Base-by-base conservation (phyloP, 2,329 filamentous ascomycete genomes). In the Botrytis cinerea region DNA sequence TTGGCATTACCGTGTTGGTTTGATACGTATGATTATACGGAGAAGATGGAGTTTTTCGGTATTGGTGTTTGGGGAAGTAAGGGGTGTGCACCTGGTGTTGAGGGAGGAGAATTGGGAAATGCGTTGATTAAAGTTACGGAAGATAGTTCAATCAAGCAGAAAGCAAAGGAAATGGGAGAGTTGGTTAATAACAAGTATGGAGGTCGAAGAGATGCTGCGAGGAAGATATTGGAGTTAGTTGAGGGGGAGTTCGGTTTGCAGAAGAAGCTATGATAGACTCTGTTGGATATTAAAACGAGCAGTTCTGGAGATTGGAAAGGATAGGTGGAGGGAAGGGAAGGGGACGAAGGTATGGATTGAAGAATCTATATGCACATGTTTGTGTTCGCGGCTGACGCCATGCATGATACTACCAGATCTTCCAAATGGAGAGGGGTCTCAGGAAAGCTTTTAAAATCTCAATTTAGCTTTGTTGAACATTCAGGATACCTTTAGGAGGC, bases 1-100 rank as follows among this genome's bases (percentile, higher is more conserved):
- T 76, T 87, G 9, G 75, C 86, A 9, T 79, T 87, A 1, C 85
- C 86, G 0, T 74, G 82, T 0, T 86, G 85, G 85, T 78, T 83
- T 0, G 85, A 87, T 69, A 81, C 83, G 0, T 85, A 85, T 71
- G 84, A 85, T 67, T 86, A 82, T 71, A 84, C 84, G 12, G 79
- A 79, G 22, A 80, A 82, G 2, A 83, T 82, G 0, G 84, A 87
- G 76, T 83, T 80, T 68, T 76, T 84, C 0, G 82, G 82, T 0
- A 80, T 87, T 18, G 85, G 85, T 1, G 38, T 74, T 7, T 73
- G 64, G 51, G 71, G 64, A n/a, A 73, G 71, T 32, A 69, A n/a
- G 12, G 22, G 12, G 3, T 40, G 10, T 22, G 71, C 51, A n/a
- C 48, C 54, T 4, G 25, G 45, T 43, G 32, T 73, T 38, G 62